phyloP scores from a whole-genome alignment of 1,139 yeast species.

The Yamadazyma atlantica region DNA sequence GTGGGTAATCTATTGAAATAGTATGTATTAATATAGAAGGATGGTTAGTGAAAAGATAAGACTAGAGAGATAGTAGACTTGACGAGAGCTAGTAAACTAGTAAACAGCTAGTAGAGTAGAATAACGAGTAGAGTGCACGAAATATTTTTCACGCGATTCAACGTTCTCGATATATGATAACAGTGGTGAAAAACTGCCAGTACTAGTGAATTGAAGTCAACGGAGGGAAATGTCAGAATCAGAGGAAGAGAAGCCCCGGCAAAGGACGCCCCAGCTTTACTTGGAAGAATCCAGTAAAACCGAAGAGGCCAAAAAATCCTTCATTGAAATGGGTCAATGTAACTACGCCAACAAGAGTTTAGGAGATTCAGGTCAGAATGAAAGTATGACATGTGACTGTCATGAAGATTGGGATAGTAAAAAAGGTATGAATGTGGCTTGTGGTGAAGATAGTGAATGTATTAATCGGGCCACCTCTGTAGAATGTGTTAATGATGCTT shows the following conservation, averaged over 20 bases:
- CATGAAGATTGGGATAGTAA: conserved; percentile 43
- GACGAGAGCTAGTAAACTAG: too few species aligned
- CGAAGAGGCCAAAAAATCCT: conserved; percentile 64
- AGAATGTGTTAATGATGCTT: conserved; percentile 78
- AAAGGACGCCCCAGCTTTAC: conserved; percentile 34
- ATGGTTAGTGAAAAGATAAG: too few species aligned
- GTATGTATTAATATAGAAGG: too few species aligned
- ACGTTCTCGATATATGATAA: not conserved
- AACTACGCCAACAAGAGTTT: conserved; percentile 57
- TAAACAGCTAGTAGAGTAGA: too few species aligned
- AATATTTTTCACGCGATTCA: too few species aligned
- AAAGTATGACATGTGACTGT: conserved; percentile 92
- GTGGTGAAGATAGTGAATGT: conserved; percentile 86
- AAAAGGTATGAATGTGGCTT: conserved; percentile 56
- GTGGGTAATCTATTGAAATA: conserved; percentile 15
- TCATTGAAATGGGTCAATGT: conserved; percentile 56
- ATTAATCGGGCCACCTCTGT: conserved; percentile 89
- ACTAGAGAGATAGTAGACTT: too few species aligned
- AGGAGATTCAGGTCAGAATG: conserved; percentile 69
- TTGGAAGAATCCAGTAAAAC: conserved; percentile 58
- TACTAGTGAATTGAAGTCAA: too few species aligned
- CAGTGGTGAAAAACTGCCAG: too few species aligned
- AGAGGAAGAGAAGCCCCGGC: conserved; percentile 11
- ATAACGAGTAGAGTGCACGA: too few species aligned
- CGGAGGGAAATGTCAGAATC: conserved; percentile 13